Conservation (phyloP, 306 rosid genomes). For the Fragaria nilgerrensis region DNA sequence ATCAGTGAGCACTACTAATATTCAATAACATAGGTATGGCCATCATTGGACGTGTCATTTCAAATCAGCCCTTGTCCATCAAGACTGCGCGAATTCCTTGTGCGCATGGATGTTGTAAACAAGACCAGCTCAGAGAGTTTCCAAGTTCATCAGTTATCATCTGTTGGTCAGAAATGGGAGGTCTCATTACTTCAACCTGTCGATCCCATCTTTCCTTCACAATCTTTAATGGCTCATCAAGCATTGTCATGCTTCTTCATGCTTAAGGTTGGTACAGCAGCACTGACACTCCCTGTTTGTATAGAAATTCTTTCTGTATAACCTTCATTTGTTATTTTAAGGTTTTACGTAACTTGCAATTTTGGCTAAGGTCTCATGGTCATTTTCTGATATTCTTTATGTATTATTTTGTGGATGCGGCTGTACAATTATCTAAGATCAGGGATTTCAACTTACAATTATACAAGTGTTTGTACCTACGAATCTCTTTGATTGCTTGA, state of each 20-base stretch:
- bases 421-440: neutral
- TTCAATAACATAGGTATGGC: slow-evolving; percentile 59
- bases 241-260: slow-evolving; percentile 83
- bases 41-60: slow-evolving; percentile 84
- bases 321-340: neutral
- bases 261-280: slow-evolving; percentile 63
- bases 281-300: slow-evolving; percentile 12
- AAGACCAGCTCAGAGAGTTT: slow-evolving; percentile 71
- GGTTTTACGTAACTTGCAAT: neutral
- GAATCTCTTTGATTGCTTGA: neutral
- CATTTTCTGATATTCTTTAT: neutral
- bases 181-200: slow-evolving; percentile 78
- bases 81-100: slow-evolving; percentile 82
- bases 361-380: neutral
- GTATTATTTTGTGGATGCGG: neutral
- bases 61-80: slow-evolving; percentile 83
- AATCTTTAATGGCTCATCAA: slow-evolving; percentile 73
- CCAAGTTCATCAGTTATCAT: slow-evolving; percentile 78
- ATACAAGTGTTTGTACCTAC: no score
- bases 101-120: slow-evolving; percentile 82
- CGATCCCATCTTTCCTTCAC: slow-evolving; percentile 65
- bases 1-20: slow-evolving; percentile 27
- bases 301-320: slow-evolving; percentile 6
- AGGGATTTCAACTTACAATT: neutral
- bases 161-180: slow-evolving; percentile 74